Base-by-base conservation (phyloP, 169 alveolate genomes). In the Cryptosporidium ryanae region DNA sequence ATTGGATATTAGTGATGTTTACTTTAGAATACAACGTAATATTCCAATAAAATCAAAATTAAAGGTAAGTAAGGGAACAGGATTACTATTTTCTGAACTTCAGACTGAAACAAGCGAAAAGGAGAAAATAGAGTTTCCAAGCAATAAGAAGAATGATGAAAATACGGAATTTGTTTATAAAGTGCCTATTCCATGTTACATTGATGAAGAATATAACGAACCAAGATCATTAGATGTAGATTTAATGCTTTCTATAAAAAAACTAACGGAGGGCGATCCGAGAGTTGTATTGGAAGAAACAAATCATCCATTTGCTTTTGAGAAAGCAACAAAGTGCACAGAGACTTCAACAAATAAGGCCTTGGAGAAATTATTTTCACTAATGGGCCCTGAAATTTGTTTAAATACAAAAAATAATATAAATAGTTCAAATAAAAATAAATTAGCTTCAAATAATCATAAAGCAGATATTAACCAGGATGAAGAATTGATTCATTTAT, bases 231-330 rank as follows among this genome's bases (percentile, higher is more conserved):
- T 76, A 8, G 87, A 76, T 31, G 71, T 76, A 43, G 71, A 76
- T 38, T 38, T 76, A 17, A 59, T 76, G 71, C 52, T 76, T 23
- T 76, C 87, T 13, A 76, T 76, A 32, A 76, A 76, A 59, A 76
- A 76, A 7, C 59, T 76, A 44, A 55, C 87, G 1, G 87, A 55
- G 18, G 48, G 44, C 27, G 87, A 76, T 44, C 76, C 87, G 59
- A 76, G 87, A 76, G 44, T 46, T 43, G 87, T 76, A 10, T 61
- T 76, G 32, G 71, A 76, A 38, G 87, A 76, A 61, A 76, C 71
- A 15, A 23, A 59, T 38, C 18, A 76, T 76, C 87, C 87, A 55
- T 18, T 76, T 25, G 59, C 87, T 32, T 76, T 76, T 43, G 87
- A 76, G 43, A 76, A 55, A 48, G 64, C 87, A 13, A 57, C 68